These are phyloP conservation scores for Neonectria sp. DNA, from an alignment of 2,329 filamentous ascomycete genomes.

Conservation along the genomic window DNA sequence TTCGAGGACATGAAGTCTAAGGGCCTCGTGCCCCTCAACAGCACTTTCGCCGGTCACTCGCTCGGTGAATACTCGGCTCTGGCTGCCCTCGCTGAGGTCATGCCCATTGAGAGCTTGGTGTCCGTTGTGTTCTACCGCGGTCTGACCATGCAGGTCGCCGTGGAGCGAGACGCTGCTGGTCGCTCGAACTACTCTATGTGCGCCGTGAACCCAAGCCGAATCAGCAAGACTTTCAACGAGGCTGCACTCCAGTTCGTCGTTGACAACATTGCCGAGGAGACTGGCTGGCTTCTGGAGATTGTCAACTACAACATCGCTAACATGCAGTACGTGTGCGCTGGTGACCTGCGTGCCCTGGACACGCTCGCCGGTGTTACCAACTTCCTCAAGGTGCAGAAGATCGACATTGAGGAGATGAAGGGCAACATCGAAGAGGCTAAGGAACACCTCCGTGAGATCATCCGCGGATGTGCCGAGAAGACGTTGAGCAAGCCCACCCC, in stretches of 20 bases:
- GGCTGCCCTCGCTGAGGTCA: constrained; percentile 95
- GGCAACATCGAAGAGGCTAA: constrained; percentile 93
- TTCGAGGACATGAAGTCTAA: constrained; percentile 99
- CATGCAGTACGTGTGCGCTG: constrained; percentile 82
- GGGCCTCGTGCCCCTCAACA: constrained; percentile 95
- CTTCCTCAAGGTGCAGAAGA: constrained; percentile 96
- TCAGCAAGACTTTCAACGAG: constrained; percentile 99
- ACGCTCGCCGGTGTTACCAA: constrained; percentile 87
- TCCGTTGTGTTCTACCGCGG: constrained; percentile 99
- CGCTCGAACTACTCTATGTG: constrained; percentile 99
- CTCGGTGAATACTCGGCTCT: constrained; percentile 98
- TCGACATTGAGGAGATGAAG: constrained; percentile 95
- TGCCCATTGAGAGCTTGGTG: constrained; percentile 99
- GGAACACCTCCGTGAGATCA: constrained; percentile 90
- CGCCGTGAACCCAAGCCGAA: constrained; percentile 97
- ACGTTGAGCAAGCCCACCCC: constrained; percentile 92
- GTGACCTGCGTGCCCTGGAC: constrained; percentile 79
- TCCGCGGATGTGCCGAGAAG: constrained; percentile 87
- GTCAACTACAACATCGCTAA: constrained; percentile 94
- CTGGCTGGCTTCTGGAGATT: constrained; percentile 96
- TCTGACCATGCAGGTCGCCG: constrained; percentile 98
- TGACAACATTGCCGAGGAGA: constrained; percentile 93
- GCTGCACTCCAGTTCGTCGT: constrained; percentile 97
- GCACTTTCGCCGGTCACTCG: constrained; percentile 97
- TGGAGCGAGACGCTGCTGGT: constrained; percentile 93